These are phyloP conservation scores for Gracilaria domingensis DNA, from an alignment of 23 red algal species.

Conservation along the genomic window DNA sequence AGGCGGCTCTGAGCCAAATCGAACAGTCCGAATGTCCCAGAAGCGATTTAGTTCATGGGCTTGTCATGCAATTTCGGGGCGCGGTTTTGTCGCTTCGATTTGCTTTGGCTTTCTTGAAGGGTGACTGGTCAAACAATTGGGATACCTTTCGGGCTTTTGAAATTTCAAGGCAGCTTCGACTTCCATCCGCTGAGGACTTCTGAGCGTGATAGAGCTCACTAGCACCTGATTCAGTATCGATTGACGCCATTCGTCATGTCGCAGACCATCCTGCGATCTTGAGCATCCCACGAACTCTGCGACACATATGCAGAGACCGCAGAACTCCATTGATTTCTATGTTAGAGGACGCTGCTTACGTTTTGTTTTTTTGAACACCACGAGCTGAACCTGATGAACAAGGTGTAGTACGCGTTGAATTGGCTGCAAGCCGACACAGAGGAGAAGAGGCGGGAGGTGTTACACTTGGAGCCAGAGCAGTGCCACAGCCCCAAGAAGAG, in stretches of 20 bases:
- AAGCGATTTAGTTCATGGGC: slow-evolving; percentile 24
- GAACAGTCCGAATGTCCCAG: slow-evolving; percentile 29
- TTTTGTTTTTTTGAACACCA: too few relatives aligned
- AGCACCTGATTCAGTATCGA: slow-evolving; percentile 57
- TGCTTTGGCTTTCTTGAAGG: slow-evolving; percentile 49
- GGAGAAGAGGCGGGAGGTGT: too few relatives aligned
- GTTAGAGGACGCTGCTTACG: slow-evolving; percentile 14
- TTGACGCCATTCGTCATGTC: slow-evolving; percentile 59
- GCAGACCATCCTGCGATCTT: slow-evolving; percentile 68
- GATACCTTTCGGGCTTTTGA: slow-evolving; percentile 61
- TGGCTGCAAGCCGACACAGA: too few relatives aligned
- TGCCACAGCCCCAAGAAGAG: too few relatives aligned
- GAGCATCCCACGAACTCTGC: slow-evolving; percentile 35
- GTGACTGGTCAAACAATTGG: slow-evolving; percentile 63
- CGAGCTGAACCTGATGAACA: too few relatives aligned
- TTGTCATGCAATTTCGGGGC: slow-evolving; percentile 48
- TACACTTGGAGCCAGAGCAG: too few relatives aligned
- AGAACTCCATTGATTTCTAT: slow-evolving; percentile 52
- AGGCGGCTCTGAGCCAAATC: slow-evolving; percentile 20
- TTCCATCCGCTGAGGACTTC: not conserved
- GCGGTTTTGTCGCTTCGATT: slow-evolving; percentile 45
- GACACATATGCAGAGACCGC: slow-evolving; percentile 49
- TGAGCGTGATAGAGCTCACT: slow-evolving; percentile 58
- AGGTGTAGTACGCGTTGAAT: too few relatives aligned
- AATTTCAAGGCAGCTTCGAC: slow-evolving; percentile 36